Base-by-base conservation (phyloP, 106 monocot genomes). In the Vanilla planifolia region DNA sequence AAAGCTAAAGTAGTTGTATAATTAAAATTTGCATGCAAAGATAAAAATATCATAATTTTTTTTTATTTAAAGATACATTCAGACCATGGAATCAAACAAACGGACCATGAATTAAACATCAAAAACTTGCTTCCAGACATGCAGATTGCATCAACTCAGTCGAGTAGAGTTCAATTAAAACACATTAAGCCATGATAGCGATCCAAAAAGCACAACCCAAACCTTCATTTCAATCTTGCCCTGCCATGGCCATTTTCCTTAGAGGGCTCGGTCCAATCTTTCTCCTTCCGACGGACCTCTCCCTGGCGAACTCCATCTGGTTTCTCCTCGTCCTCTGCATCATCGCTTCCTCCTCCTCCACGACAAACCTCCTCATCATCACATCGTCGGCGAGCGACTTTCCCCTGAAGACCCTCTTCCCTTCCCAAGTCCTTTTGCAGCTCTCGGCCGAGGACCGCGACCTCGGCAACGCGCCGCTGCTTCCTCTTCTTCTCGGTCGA, bases 221-320 rank as follows among this genome's bases (percentile, higher is more conserved):
- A n/a, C n/a, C n/a, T n/a, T n/a, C n/a, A n/a, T n/a, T n/a, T n/a
- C n/a, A n/a, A n/a, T 67, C 80, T 51, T 73, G 69, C 20, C 48
- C 69, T 23, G 84, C 85, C 76, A 85, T 69, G 0, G 51, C 67
- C 88, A 93, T 93, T 53, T 76, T 79, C 17, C 93, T 69, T 0
- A 93, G 78, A 36, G 77, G 93, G 48, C 93, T 93, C 8, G 81
- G 88, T 43, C 88, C 93, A 63, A 93, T 64, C 59, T 76, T 84
- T 70, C 77, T 80, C 51, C 74, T 82, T 66, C 65, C 67, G 4
- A 65, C 50, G 51, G 67, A 60, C 45, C 65, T 82, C 79, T 84
- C 80, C 65, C 71, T 76, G 17, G 89, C 58, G 42, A 89, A 77
- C 71, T 93, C 93, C 81, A 93, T 77, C 55, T 93, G 85, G 45